Base-by-base conservation (phyloP, 1,284 basidiomycete species). In the Rhizoctonia solani region DNA sequence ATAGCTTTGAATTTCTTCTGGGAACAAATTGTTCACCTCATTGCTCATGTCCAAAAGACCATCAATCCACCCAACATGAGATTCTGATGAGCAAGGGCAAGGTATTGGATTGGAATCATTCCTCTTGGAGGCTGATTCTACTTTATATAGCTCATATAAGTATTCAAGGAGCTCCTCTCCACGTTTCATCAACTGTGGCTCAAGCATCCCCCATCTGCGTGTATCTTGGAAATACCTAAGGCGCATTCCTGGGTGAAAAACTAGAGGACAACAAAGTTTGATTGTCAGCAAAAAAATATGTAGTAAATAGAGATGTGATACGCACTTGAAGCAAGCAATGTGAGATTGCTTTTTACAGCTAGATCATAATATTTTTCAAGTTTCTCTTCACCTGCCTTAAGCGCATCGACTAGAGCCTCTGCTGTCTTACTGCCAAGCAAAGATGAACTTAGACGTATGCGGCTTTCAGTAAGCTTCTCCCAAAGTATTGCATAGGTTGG, bases 181-280 rank as follows among this genome's bases (percentile, higher is more conserved):
- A 2, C 25, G 37, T n/a, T 56, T 19, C 39, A 27, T 29, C 37
- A 44, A 1, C 8, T 25, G 14, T 4, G 27, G 39, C 54, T 41
- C 37, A 29, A 56, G 13, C 4, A 25, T 11, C 21, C 13, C 37
- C 37, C 37, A 39, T 39, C 37, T 39, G 9, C 16, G 37, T 39
- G 37, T 1, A n/a, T 56, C 41, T 4, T 56, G 34, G 25, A 56
- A 56, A 11, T 6, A 56, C 9, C 11, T 11, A 21, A 56, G 54
- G 27, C 54, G 54, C 39, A 44, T 56, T 1, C 54, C 54, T 4
- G 54, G 54, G 16, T 56, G 54, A 9, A 56, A 25, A 30, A 56
- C 54, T 56, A 42, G 4, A 13, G n/a, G 5, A 4, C 9, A 39
- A 39, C 9, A 39, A 16, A 16, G 8, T 8, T 39, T 8, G 16